Evolutionary conservation across 1,284 basidiomycete genomes (phyloP).

Genomic region (Bjerkandera adusta): DNA sequence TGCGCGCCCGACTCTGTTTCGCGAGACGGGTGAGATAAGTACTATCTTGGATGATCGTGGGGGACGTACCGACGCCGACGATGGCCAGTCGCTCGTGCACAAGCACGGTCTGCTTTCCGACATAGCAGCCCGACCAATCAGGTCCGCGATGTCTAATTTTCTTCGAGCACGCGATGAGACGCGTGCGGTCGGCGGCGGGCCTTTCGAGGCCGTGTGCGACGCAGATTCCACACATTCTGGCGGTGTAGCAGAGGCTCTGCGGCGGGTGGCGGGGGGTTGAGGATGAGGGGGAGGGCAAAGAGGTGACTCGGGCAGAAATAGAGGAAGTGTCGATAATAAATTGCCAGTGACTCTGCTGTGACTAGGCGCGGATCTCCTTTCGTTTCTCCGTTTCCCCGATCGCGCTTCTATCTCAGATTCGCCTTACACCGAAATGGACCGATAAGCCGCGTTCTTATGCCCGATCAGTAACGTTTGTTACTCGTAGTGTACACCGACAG

Average conservation of each 20-base stretch:
- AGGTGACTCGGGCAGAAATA: background rate
- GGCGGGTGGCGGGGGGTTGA: background rate
- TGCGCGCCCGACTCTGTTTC: slow-evolving; percentile 91
- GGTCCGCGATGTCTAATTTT: slow-evolving; percentile 90
- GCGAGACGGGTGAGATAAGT: background rate
- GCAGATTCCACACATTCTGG: slow-evolving; percentile 86
- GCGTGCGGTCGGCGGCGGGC: slow-evolving; percentile 65
- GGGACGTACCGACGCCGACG: slow-evolving; percentile 89
- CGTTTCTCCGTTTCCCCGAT: slow-evolving; percentile 15
- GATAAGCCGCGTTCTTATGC: no score
- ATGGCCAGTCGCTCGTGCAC: slow-evolving; percentile 94
- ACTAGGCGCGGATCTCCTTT: slow-evolving; percentile 3
- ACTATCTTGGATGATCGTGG: background rate
- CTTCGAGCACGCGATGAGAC: slow-evolving; percentile 84
- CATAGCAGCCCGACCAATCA: slow-evolving; percentile 94
- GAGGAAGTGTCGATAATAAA: slow-evolving; percentile 10
- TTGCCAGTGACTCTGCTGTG: background rate
- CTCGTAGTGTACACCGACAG: background rate
- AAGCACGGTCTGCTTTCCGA: slow-evolving; percentile 78
- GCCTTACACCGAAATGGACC: no score
- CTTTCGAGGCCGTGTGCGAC: slow-evolving; percentile 79
- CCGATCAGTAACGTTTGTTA: background rate
- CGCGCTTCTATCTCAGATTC: slow-evolving; percentile 12
- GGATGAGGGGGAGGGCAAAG: slow-evolving; percentile 2
- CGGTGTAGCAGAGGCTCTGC: background rate